A percentile compares a stretch with the other conserved stretches of the same genome.
phyloP scores from a whole-genome alignment of 75 land plant genomes.

The Picea glauca region DNA sequence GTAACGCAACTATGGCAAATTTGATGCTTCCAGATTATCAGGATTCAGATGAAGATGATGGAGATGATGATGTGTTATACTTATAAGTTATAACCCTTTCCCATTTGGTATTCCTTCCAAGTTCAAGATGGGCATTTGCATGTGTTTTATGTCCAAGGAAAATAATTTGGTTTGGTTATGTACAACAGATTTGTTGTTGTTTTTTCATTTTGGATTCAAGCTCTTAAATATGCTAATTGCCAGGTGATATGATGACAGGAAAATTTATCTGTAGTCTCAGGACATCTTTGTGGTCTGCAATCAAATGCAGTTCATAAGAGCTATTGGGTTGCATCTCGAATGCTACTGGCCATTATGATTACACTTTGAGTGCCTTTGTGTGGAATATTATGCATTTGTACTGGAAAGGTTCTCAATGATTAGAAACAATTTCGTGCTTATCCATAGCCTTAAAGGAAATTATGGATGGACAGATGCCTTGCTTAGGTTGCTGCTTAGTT shows the following conservation, averaged over 20 bases:
- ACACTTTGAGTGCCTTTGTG: not conserved
- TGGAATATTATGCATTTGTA: not conserved
- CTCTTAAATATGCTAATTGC: not conserved
- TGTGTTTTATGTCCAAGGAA: constrained; percentile 1
- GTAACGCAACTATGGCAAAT: not conserved
- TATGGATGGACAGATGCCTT: not conserved
- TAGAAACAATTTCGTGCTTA: not conserved
- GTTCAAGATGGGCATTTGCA: not conserved
- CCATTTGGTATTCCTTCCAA: no score
- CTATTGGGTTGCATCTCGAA: not conserved
- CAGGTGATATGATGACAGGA: not conserved
- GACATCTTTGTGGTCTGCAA: not conserved
- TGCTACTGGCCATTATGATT: not conserved
- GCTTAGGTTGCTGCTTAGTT: not conserved
- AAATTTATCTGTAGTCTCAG: not conserved
- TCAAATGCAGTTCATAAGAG: not conserved
- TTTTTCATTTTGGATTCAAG: not conserved
- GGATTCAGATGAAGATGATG: constrained; percentile 11
- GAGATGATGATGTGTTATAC: constrained; percentile 1
- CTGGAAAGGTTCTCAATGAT: not conserved
- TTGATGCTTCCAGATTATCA: constrained; percentile 7
- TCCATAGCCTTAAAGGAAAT: not conserved
- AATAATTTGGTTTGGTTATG: not conserved
- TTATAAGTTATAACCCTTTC: not conserved
- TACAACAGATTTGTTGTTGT: not conserved